Conservation (phyloP, 192 early-diverging fungal species). For the Coemansia sp. region DNA sequence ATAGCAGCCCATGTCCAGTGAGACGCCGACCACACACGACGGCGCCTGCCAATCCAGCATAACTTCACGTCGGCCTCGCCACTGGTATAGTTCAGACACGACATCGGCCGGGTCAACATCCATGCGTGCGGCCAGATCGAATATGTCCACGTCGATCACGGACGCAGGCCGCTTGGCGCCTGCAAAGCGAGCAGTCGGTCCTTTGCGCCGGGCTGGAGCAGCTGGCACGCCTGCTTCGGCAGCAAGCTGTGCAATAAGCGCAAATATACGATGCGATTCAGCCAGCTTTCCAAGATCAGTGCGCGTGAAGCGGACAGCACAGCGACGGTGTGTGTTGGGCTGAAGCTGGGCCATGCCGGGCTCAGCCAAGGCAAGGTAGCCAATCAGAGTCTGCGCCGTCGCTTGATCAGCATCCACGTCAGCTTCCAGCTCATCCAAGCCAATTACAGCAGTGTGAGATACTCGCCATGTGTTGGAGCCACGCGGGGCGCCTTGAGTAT, state of each 20-base stretch:
- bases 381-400: conserved; percentile 39
- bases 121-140: conserved; percentile 24
- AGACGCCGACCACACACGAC: conserved; percentile 33
- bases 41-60: conserved; percentile 45
- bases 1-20: conserved; percentile 30
- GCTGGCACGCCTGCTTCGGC: neutral
- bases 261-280: conserved; percentile 25
- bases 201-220: neutral
- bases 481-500: neutral
- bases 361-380: conserved; percentile 36
- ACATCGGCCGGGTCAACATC: conserved; percentile 16
- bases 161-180: conserved; percentile 8
- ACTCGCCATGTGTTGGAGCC: conserved; percentile 7
- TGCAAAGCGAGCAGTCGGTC: conserved; percentile 2
- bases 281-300: conserved; percentile 36
- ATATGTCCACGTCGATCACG: conserved; percentile 22
- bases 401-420: conserved; percentile 36
- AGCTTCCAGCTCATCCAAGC: conserved; percentile 15
- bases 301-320: conserved; percentile 29
- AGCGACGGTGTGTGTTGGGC: conserved; percentile 41
- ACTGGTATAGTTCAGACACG: conserved; percentile 37
- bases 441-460: conserved; percentile 22
- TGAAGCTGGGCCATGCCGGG: conserved; percentile 21
- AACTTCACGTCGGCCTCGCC: conserved; percentile 45
- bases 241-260: conserved; percentile 14